Evolutionary conservation across 768 basidiomycete genomes (phyloP).

Genomic region (Tulasnella sp.): DNA sequence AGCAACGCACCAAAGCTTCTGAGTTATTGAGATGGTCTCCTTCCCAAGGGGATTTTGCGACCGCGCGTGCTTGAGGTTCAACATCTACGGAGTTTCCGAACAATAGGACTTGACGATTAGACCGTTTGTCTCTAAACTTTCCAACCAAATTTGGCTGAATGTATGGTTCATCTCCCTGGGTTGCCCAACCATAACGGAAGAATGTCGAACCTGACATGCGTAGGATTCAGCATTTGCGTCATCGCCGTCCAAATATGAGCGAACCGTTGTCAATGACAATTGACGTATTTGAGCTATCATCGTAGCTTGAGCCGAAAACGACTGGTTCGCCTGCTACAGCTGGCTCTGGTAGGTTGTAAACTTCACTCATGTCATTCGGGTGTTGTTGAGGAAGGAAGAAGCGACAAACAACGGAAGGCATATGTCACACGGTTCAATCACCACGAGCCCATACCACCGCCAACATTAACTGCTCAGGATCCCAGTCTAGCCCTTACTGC

Average conservation of each 20-base stretch:
- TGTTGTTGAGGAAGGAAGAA: background rate
- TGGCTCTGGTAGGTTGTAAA: slow-evolving; percentile 6
- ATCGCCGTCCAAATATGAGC: slow-evolving; percentile 13
- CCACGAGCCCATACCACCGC: background rate
- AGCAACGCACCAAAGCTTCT: slow-evolving; percentile 72
- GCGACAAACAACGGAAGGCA: background rate
- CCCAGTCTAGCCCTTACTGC: background rate
- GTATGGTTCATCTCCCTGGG: slow-evolving; percentile 40
- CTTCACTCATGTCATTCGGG: background rate
- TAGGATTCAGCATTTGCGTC: background rate
- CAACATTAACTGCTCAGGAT: background rate
- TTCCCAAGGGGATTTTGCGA: slow-evolving; percentile 80
- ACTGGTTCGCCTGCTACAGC: background rate
- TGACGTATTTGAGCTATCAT: slow-evolving; percentile 43
- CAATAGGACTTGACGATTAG: slow-evolving; percentile 67
- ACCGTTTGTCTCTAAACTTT: slow-evolving; percentile 82
- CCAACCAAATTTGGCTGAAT: slow-evolving; percentile 61
- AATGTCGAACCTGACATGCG: slow-evolving; percentile 44
- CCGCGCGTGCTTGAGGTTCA: slow-evolving; percentile 72
- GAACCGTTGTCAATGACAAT: slow-evolving; percentile 75
- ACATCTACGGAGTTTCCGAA: slow-evolving; percentile 82
- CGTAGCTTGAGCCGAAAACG: slow-evolving; percentile 29
- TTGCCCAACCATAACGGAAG: slow-evolving; percentile 75
- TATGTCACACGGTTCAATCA: background rate
- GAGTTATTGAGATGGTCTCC: slow-evolving; percentile 86